A percentile compares a stretch with the other conserved stretches of the same genome.
phyloP scores from a whole-genome alignment of 164 flowering plant species.

The Liquidambar formosana region DNA sequence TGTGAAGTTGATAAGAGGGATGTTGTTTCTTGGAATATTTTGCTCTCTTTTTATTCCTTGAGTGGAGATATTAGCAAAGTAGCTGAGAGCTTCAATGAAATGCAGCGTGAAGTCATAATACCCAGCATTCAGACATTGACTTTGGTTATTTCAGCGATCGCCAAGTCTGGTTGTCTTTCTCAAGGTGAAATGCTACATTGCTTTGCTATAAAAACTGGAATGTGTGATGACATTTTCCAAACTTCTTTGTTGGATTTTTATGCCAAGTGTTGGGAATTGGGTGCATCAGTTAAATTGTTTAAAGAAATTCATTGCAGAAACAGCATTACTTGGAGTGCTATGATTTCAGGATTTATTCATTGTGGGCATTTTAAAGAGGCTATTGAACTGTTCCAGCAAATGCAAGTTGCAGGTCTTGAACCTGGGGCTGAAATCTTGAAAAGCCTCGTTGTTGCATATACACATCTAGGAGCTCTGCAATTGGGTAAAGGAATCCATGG shows the following conservation, averaged over 20 bases:
- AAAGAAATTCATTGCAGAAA: constrained; percentile 29
- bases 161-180: constrained; percentile 29
- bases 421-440: constrained; percentile 27
- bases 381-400: constrained; percentile 31
- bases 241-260: constrained; percentile 50
- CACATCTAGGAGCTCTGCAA: constrained; percentile 38
- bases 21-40: constrained; percentile 60
- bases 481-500: constrained; percentile 56
- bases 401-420: constrained; percentile 30
- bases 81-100: constrained; percentile 29
- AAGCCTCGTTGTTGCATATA: constrained; percentile 33
- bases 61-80: constrained; percentile 30
- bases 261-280: constrained; percentile 43
- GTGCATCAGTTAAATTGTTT: constrained; percentile 30
- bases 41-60: constrained; percentile 44
- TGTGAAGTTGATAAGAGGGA: constrained; percentile 31
- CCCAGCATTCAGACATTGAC: constrained; percentile 56
- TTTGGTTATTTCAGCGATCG: constrained; percentile 38
- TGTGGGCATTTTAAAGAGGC: constrained; percentile 48
- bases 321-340: constrained; percentile 38
- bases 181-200: constrained; percentile 43
- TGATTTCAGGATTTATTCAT: constrained; percentile 49
- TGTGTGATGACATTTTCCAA: constrained; percentile 31
- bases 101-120: constrained; percentile 29
- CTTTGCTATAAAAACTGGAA: constrained; percentile 39